Evolutionary conservation across 495 filamentous ascomycete species (phyloP), one percentile per base, ranked within the genome.

Genomic region (Bryoglossum gracile): DNA sequence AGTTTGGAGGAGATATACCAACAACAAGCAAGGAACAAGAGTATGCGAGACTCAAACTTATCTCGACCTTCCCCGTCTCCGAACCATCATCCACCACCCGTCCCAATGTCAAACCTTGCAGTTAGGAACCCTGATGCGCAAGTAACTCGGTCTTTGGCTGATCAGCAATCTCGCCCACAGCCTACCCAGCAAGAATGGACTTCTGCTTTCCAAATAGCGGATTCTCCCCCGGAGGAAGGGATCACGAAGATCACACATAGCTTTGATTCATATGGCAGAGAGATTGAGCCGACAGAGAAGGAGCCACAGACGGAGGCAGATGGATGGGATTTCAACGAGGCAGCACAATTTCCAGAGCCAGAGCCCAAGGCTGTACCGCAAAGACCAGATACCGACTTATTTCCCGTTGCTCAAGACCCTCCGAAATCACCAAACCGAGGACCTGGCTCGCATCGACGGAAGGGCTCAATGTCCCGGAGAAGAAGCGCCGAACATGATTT

Each of bases 281-380:
- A 69, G 32, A 70, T 75, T 18, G 62, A 68, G 28, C 43, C 8
- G 26, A 17, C 32, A 9, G 47, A 53, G 10, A 56, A 50, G 28
- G 37, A 51, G 32, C 9, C 41, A 3, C 25, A 40, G 24, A 50
- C 54, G 4, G 57, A 62, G 19, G 53, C 56, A 18, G 53, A 56
- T 49, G 57, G 54, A 3, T 98, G 92, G 92, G 87, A 92, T 62
- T 98, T 98, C 59, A 86, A 88, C 50, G 91, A 97, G 45, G 71
- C 74, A 13, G 68, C 66, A 22, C 52, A 55, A 33, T 75, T 76
- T 47, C 66, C 70, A 14, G 68, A 80, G 21, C 60, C 72, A 37
- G 76, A 71, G 53, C 64, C 63, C 50, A 77, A 73, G 35, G 68
- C 55, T 50, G 77, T 71, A 49, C 70, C 74, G 16, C 75, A 80